Percentiles rank a stretch among this genome's conserved stretches.
These are phyloP conservation scores for Knoxdaviesia proteae DNA, from an alignment of 2,329 filamentous ascomycete species.

Conservation along the genomic window DNA sequence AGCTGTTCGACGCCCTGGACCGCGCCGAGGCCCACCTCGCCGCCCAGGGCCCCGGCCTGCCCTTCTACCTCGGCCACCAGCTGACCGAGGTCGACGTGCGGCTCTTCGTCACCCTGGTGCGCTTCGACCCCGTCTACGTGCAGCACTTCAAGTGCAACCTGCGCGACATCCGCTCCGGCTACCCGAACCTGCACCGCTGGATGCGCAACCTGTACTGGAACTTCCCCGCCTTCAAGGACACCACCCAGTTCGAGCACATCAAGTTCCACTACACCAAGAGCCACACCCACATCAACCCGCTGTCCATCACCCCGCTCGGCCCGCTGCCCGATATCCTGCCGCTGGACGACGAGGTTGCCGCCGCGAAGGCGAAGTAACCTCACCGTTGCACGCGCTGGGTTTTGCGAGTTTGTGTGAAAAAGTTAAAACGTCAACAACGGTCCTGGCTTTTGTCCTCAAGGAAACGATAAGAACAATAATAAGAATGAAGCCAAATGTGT, in stretches of 20 bases:
- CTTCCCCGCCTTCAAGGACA: conserved; percentile 52
- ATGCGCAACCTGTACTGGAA: conserved; percentile 73
- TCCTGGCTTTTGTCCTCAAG: neutral
- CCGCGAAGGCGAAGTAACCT: conserved; percentile 15
- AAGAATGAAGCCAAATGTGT: neutral
- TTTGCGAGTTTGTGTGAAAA: neutral
- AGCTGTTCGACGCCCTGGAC: conserved; percentile 61
- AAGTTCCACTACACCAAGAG: conserved; percentile 52
- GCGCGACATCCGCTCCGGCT: conserved; percentile 64
- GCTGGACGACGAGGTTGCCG: conserved; percentile 55
- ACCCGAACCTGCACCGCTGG: conserved; percentile 65
- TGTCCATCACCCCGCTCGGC: conserved; percentile 62
- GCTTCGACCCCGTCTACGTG: conserved; percentile 64
- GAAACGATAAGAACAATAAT: neutral
- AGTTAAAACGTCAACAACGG: neutral
- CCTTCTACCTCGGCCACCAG: conserved; percentile 53
- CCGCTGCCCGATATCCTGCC: conserved; percentile 66
- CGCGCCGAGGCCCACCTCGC: conserved; percentile 50
- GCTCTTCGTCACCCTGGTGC: conserved; percentile 50
- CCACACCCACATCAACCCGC: conserved; percentile 45
- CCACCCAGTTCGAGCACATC: conserved; percentile 88
- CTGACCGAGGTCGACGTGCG: conserved; percentile 71
- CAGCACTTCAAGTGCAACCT: conserved; percentile 83
- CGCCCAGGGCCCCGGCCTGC: conserved; percentile 21
- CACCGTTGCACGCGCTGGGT: no score